Percentiles rank a stretch among this genome's conserved stretches.
Evolutionary conservation across 2,329 filamentous ascomycete genomes (phyloP).

Genomic region (Xylariaceae sp.): DNA sequence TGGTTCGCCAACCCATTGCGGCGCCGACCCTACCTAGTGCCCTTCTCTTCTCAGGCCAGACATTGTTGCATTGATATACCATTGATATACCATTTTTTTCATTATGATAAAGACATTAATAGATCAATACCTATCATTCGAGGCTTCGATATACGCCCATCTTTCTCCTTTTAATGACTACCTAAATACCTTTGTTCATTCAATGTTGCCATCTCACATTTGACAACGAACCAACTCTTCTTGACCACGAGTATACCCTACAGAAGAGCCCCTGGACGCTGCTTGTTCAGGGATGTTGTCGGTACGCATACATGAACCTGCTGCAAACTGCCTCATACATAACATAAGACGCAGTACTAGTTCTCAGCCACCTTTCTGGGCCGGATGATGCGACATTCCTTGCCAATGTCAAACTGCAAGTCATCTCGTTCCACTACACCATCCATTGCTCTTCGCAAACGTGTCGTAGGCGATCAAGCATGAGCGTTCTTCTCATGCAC

Average conservation of each 20-base stretch:
- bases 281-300: constrained; percentile 1
- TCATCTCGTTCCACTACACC: constrained; percentile 19
- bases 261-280: not conserved
- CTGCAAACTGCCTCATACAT: constrained; percentile 15
- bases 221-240: not conserved
- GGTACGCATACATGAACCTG: constrained; percentile 8
- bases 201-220: not conserved
- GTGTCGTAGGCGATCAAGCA: constrained; percentile 12
- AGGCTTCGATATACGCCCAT: not conserved
- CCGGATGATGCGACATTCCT: constrained; percentile 14
- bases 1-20: constrained; percentile 1
- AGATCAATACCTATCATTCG: not conserved
- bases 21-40: constrained; percentile 1
- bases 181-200: not conserved
- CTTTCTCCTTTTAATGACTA: not conserved
- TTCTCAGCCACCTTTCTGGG: constrained; percentile 14
- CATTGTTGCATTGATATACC: not conserved
- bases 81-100: not conserved
- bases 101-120: not conserved
- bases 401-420: constrained; percentile 17
- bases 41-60: constrained; percentile 6
- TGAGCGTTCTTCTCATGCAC: constrained; percentile 11
- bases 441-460: constrained; percentile 4
- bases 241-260: not conserved
- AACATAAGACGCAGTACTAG: not conserved